Percentiles rank a stretch among this genome's conserved stretches.
phyloP scores from a whole-genome alignment of 345 rosid species.

The Carallia pectinifolia region DNA sequence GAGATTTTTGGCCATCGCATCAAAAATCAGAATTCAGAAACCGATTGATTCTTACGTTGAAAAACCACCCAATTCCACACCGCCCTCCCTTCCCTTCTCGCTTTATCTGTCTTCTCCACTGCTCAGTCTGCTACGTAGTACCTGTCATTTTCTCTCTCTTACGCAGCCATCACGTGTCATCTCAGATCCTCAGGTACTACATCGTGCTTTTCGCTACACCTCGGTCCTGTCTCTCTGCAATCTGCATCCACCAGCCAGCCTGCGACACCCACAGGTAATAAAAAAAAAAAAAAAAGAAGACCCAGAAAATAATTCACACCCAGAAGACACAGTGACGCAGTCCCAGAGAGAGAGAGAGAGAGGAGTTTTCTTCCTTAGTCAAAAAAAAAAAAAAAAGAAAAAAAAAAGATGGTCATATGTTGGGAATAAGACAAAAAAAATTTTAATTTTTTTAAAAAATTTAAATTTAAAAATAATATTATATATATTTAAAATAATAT shows the following conservation, averaged over 20 bases:
- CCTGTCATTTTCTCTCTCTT: conserved; percentile 34
- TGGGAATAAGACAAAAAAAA: too few species aligned
- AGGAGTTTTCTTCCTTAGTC: neutral
- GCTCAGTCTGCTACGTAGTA: neutral
- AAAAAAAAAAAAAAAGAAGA: neutral
- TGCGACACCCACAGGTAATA: neutral
- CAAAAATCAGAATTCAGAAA: conserved; percentile 33
- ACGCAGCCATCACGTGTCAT: conserved; percentile 48
- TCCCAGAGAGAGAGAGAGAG: neutral
- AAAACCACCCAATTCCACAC: neutral
- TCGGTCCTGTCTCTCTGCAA: conserved; percentile 9
- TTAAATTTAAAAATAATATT: too few species aligned
- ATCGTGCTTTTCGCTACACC: conserved; percentile 39
- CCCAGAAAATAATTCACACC: conserved; percentile 24
- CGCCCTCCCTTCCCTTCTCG: neutral
- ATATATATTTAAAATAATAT: too few species aligned
- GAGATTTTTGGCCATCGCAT: conserved; percentile 4
- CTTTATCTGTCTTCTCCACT: neutral
- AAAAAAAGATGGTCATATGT: neutral
- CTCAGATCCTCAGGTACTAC: conserved; percentile 44
- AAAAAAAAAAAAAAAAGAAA: neutral
- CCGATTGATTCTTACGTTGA: neutral
- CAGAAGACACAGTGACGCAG: neutral
- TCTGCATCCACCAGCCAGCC: conserved; percentile 15
- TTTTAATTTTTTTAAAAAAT: too few species aligned